Percentiles rank a stretch among this genome's conserved stretches.
Evolutionary conservation across 1,284 basidiomycete genomes (phyloP).

Genomic region (Boletus sp.): DNA sequence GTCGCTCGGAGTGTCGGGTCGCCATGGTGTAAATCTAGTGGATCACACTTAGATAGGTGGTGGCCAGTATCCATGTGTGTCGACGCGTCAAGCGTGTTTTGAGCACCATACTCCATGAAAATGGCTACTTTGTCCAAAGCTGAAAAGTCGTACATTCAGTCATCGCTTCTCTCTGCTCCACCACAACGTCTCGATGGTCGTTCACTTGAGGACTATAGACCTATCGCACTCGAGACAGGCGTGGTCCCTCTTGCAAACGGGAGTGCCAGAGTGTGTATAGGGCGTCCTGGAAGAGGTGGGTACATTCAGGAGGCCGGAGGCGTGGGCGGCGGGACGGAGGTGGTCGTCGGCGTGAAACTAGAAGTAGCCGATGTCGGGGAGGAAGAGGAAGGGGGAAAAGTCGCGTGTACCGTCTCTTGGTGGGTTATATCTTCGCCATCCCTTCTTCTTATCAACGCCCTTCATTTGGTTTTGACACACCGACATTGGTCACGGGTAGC

Average conservation of each 20-base stretch:
- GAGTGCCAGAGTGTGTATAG: conserved; percentile 67
- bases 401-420: conserved; percentile 71
- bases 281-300: conserved; percentile 55
- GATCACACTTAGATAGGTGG: no score
- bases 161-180: conserved; percentile 51
- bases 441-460: no score
- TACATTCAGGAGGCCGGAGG: conserved; percentile 32
- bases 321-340: conserved; percentile 29
- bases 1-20: no score
- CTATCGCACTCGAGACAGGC: conserved; percentile 69
- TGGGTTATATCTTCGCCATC: conserved; percentile 37
- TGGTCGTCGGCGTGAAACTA: conserved; percentile 55
- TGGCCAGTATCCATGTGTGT: no score
- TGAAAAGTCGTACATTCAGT: conserved; percentile 69
- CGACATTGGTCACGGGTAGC: conserved; percentile 41
- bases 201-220: conserved; percentile 55
- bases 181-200: conserved; percentile 69
- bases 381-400: conserved; percentile 52
- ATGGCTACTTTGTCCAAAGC: conserved; percentile 59
- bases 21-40: no score
- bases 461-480: conserved; percentile 7
- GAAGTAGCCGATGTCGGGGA: conserved; percentile 58
- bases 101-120: background rate
- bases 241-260: conserved; percentile 71
- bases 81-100: no score